Conservation (phyloP, 2,329 filamentous ascomycete genomes). For the Cladosporium sp. region DNA sequence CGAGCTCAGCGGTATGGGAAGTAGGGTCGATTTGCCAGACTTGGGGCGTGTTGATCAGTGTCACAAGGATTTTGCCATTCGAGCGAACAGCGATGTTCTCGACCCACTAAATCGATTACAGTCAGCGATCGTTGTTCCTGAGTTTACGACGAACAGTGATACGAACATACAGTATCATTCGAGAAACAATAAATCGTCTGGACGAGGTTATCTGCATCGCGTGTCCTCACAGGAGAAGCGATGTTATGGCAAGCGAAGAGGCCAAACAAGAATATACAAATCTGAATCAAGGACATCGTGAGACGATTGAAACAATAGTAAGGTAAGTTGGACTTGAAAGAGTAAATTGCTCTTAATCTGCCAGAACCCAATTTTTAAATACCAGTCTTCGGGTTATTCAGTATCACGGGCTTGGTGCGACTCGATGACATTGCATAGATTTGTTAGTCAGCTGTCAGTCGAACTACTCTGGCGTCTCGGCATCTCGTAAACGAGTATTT, state of each 20-base stretch:
- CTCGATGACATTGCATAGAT: neutral
- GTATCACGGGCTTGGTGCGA: neutral
- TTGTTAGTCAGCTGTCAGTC: neutral
- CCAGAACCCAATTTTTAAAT: neutral
- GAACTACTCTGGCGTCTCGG: neutral
- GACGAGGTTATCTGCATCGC: neutral
- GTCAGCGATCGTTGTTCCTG: neutral
- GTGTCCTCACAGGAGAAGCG: neutral
- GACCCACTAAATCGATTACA: conserved; percentile 28
- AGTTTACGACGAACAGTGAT: neutral
- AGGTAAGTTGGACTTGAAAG: neutral
- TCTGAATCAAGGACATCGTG: neutral
- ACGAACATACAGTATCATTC: neutral
- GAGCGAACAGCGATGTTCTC: conserved; percentile 37
- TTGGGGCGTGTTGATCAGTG: conserved; percentile 29
- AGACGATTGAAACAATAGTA: neutral
- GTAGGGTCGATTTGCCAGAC: conserved; percentile 24
- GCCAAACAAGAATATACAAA: neutral
- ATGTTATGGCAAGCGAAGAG: neutral
- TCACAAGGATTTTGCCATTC: conserved; percentile 38
- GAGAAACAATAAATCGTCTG: neutral
- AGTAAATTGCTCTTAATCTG: neutral
- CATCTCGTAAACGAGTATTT: neutral
- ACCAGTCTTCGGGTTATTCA: neutral
- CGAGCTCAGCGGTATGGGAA: conserved; percentile 17